These are phyloP conservation scores for Mrakia blollopis DNA, from an alignment of 768 basidiomycete genomes.

Conservation along the genomic window DNA sequence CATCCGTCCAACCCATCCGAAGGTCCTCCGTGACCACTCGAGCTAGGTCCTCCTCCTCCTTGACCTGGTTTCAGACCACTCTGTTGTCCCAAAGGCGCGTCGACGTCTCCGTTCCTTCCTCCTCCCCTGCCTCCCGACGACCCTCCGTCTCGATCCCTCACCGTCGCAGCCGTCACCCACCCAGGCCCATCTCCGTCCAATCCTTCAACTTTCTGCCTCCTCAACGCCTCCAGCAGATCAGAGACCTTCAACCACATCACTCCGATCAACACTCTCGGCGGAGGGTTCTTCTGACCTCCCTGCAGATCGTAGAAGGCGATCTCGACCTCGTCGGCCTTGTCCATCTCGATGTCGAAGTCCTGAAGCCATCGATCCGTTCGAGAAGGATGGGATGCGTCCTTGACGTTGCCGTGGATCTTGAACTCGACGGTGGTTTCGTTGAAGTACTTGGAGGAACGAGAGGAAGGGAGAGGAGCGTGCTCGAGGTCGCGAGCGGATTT, in stretches of 20 bases:
- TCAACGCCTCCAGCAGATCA: constrained; percentile 86
- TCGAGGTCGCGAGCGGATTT: constrained; percentile 90
- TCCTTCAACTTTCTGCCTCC: constrained; percentile 78
- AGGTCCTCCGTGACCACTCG: constrained; percentile 11
- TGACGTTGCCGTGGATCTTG: constrained; percentile 92
- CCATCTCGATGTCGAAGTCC: constrained; percentile 90
- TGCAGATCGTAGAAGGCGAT: constrained; percentile 92
- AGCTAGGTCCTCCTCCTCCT: constrained; percentile 33
- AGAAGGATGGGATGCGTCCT: constrained; percentile 84
- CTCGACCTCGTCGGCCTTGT: constrained; percentile 98
- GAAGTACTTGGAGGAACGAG: constrained; percentile 64
- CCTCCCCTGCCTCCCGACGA: constrained; percentile 4
- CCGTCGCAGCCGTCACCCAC: constrained; percentile 79
- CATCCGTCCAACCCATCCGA: constrained; percentile 87
- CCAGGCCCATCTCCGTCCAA: constrained; percentile 77
- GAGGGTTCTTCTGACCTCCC: constrained; percentile 64
- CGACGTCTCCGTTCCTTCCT: constrained; percentile 16
- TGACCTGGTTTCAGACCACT: constrained; percentile 47
- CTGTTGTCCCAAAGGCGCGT: constrained; percentile 7
- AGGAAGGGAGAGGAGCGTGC: constrained; percentile 74
- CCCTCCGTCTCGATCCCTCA: constrained; percentile 24
- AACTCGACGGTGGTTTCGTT: constrained; percentile 87
- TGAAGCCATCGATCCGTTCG: constrained; percentile 97
- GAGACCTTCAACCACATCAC: constrained; percentile 90
- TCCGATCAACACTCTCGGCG: constrained; percentile 55